Conservation (phyloP, 306 rosid genomes). For the Cucumis hystrix region DNA sequence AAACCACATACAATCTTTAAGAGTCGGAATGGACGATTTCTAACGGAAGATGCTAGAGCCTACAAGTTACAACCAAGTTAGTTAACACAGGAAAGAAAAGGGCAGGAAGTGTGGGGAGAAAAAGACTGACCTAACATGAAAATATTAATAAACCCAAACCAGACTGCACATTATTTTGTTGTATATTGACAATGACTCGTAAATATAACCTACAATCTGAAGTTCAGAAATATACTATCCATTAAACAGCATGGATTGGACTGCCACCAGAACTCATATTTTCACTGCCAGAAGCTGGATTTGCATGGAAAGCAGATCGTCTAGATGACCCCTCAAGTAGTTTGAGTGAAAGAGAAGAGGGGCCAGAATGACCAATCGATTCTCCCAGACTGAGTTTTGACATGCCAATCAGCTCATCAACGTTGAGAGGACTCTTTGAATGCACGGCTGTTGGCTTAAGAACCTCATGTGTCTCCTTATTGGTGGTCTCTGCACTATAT, state of each 20-base stretch:
- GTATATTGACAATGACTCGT: slow-evolving; percentile 20
- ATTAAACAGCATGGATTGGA: slow-evolving; percentile 74
- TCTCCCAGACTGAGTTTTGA: slow-evolving; percentile 90
- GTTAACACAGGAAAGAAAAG: slow-evolving; percentile 17
- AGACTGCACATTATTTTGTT: slow-evolving; percentile 30
- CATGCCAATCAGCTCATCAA: slow-evolving; percentile 90
- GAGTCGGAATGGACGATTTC: slow-evolving; percentile 13
- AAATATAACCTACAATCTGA: slow-evolving; percentile 21
- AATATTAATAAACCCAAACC: slow-evolving; percentile 42
- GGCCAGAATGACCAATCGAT: slow-evolving; percentile 46
- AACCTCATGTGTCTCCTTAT: slow-evolving; percentile 60
- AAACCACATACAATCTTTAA: slow-evolving; percentile 9
- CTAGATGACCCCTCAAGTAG: slow-evolving; percentile 76
- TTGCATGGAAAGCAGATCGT: slow-evolving; percentile 93
- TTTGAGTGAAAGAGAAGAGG: slow-evolving; percentile 65
- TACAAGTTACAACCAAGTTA: slow-evolving; percentile 32
- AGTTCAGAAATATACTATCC: slow-evolving; percentile 7
- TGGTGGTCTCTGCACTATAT: slow-evolving; percentile 32
- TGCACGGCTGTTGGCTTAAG: slow-evolving; percentile 92
- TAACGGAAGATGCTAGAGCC: slow-evolving; percentile 31
- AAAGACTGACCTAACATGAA: slow-evolving; percentile 3
- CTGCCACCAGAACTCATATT: slow-evolving; percentile 45
- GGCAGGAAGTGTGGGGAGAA: background rate
- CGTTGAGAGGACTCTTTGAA: slow-evolving; percentile 73
- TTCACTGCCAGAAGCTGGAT: slow-evolving; percentile 52